phyloP scores from a whole-genome alignment of 192 early-diverging fungal species.

The Gryganskiella cystojenkinii region DNA sequence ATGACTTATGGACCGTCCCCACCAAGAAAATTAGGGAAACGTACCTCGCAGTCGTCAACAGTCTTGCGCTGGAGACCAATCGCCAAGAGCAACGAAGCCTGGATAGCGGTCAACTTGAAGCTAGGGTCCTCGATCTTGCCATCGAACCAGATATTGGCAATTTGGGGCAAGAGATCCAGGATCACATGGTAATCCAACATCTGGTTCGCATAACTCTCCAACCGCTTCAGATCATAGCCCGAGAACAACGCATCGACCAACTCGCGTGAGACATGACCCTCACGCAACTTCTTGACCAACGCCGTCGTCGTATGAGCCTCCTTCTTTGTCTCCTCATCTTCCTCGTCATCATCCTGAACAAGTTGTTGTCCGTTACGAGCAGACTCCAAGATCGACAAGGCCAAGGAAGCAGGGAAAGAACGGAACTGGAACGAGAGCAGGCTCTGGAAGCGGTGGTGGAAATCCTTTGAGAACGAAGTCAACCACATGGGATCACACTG shows the following conservation, averaged over 20 bases:
- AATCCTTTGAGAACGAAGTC: slow-evolving; percentile 89
- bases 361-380: slow-evolving; percentile 64
- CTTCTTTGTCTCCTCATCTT: slow-evolving; percentile 1
- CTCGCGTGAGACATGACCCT: slow-evolving; percentile 37
- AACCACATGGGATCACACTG: slow-evolving; percentile 81
- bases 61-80: slow-evolving; percentile 94
- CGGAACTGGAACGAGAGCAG: slow-evolving; percentile 91
- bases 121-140: slow-evolving; percentile 60
- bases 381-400: slow-evolving; percentile 87
- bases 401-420: slow-evolving; percentile 81
- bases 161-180: slow-evolving; percentile 86
- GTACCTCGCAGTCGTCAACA: slow-evolving; percentile 81
- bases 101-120: slow-evolving; percentile 86
- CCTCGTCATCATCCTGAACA: slow-evolving; percentile 20
- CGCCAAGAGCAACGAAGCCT: slow-evolving; percentile 87
- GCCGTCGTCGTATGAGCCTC: not conserved
- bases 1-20: no score
- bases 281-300: slow-evolving; percentile 37
- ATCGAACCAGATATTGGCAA: slow-evolving; percentile 86
- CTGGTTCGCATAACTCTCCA: slow-evolving; percentile 96
- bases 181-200: slow-evolving; percentile 98
- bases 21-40: not conserved
- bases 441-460: slow-evolving; percentile 88
- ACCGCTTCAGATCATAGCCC: slow-evolving; percentile 93
- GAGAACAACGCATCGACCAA: slow-evolving; percentile 62